These are phyloP conservation scores for Hericium coralloides DNA, from an alignment of 768 basidiomycete genomes.

Conservation along the genomic window DNA sequence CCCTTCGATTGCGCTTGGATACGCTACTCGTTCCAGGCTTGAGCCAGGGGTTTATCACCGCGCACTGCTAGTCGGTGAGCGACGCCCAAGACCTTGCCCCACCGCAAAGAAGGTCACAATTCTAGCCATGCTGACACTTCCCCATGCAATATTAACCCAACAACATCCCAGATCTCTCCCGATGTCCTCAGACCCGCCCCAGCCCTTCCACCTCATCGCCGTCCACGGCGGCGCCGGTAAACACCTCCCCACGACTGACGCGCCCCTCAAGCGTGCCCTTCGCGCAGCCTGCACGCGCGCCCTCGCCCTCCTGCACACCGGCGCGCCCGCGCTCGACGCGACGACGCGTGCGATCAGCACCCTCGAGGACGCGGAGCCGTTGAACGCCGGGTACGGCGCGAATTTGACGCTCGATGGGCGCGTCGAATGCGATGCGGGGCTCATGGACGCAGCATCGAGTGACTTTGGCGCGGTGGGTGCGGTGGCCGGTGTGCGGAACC, in stretches of 20 bases:
- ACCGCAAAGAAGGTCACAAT: too few relatives aligned
- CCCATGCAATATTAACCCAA: too few relatives aligned
- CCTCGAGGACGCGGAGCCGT: neutral
- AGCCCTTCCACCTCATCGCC: slow-evolving; percentile 29
- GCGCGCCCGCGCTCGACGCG: neutral
- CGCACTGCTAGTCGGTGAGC: too few relatives aligned
- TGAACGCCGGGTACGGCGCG: slow-evolving; percentile 56
- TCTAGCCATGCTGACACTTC: too few relatives aligned
- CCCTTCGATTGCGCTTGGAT: too few relatives aligned
- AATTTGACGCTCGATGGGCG: slow-evolving; percentile 67
- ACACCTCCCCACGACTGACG: slow-evolving; percentile 30
- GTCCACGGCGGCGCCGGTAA: slow-evolving; percentile 76
- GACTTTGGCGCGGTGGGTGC: slow-evolving; percentile 73
- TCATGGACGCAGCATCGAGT: slow-evolving; percentile 44
- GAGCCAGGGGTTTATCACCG: too few relatives aligned
- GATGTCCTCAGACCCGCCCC: neutral
- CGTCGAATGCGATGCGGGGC: slow-evolving; percentile 77
- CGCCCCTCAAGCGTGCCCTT: slow-evolving; percentile 44
- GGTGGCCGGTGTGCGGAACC: slow-evolving; percentile 54
- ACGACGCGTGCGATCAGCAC: neutral
- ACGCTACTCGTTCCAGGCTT: too few relatives aligned
- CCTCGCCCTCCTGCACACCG: slow-evolving; percentile 9
- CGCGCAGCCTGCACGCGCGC: slow-evolving; percentile 43
- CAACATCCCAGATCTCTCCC: neutral
- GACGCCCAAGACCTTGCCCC: too few relatives aligned